These are phyloP conservation scores for Gracilariopsis chorda DNA, from an alignment of 23 red algal genomes.

Conservation along the genomic window DNA sequence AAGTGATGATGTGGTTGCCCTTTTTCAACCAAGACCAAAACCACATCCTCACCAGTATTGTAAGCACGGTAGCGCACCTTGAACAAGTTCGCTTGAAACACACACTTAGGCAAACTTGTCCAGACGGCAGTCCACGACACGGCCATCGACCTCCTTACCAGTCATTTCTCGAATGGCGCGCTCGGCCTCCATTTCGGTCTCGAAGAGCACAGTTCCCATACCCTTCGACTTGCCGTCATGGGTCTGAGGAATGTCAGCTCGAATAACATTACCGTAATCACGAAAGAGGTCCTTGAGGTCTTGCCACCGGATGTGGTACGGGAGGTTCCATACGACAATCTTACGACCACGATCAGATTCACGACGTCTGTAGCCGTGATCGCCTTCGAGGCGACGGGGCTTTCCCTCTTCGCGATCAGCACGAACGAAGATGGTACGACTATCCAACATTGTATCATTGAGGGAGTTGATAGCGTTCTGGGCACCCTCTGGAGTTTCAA, in stretches of 20 bases:
- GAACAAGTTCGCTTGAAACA: neutral
- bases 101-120: constrained; percentile 73
- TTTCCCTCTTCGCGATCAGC: constrained; percentile 90
- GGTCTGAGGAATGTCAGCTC: constrained; percentile 85
- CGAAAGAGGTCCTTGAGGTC: constrained; percentile 98
- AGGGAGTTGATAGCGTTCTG: constrained; percentile 86
- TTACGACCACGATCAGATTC: constrained; percentile 86
- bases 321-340: constrained; percentile 98
- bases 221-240: constrained; percentile 84
- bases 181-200: constrained; percentile 93
- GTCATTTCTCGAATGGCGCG: constrained; percentile 92
- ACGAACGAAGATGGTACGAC: constrained; percentile 93
- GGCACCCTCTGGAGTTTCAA: constrained; percentile 77
- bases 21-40: too few species aligned
- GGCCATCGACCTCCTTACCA: constrained; percentile 81
- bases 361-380: constrained; percentile 50
- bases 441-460: constrained; percentile 87
- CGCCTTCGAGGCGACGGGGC: constrained; percentile 26
- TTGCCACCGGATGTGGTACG: constrained; percentile 90
- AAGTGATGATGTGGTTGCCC: constrained; percentile 1
- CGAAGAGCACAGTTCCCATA: constrained; percentile 94
- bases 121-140: constrained; percentile 90
- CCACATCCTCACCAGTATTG: too few species aligned
- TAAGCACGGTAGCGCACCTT: neutral
- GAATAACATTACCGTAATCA: constrained; percentile 84